These are phyloP conservation scores for Garcia nutans DNA, from an alignment of 345 rosid genomes.

Conservation along the genomic window DNA sequence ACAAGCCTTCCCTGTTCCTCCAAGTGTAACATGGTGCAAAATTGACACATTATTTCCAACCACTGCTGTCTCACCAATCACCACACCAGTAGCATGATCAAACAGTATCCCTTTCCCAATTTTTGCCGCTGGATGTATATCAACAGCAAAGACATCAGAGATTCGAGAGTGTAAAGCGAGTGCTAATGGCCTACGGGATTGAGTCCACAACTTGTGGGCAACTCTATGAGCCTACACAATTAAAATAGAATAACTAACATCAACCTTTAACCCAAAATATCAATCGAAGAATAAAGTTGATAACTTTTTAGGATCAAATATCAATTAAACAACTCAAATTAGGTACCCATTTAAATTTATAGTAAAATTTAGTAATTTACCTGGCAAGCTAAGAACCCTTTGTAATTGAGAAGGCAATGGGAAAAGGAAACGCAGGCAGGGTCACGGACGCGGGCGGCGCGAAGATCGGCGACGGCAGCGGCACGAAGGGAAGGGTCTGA, in stretches of 20 bases:
- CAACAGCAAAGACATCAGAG: constrained; percentile 88
- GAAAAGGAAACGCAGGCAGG: constrained; percentile 97
- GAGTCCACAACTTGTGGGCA: constrained; percentile 80
- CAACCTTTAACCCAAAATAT: not conserved
- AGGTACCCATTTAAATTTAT: not conserved
- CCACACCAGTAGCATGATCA: constrained; percentile 94
- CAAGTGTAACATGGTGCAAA: constrained; percentile 87
- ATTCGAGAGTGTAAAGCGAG: constrained; percentile 90
- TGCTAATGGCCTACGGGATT: constrained; percentile 76
- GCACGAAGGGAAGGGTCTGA: constrained; percentile 67
- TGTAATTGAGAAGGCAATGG: constrained; percentile 93
- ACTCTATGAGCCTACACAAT: constrained; percentile 75
- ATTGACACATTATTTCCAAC: constrained; percentile 91
- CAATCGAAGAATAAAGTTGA: too few species aligned
- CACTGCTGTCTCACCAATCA: constrained; percentile 87
- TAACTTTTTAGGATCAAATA: too few species aligned
- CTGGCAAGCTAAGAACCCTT: constrained; percentile 96
- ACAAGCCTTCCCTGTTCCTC: constrained; percentile 79
- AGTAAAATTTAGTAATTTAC: constrained; percentile 23
- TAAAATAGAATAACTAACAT: not conserved
- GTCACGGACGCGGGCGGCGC: constrained; percentile 80
- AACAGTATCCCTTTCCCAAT: constrained; percentile 85
- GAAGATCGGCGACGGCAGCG: constrained; percentile 92
- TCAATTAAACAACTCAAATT: too few species aligned
- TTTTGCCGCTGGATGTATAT: constrained; percentile 92